Evolutionary conservation across 257 asterid species (phyloP), one percentile per base, ranked within the genome.

Genomic region (Penstemon newberryi): DNA sequence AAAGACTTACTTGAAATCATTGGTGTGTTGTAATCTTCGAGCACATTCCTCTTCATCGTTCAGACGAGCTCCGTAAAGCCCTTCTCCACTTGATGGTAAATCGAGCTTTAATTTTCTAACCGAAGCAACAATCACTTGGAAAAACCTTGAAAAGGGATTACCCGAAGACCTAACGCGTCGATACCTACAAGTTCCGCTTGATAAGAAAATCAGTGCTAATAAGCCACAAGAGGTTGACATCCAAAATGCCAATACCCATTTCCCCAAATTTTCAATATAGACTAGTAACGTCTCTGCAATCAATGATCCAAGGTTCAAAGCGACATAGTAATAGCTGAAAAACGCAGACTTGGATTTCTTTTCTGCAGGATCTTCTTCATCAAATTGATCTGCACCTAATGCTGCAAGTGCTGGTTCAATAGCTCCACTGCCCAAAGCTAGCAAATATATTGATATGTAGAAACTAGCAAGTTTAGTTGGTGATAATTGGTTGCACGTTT

Each of bases 361-460:
- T 79, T 86, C 96, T 59, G 85, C 65, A 4, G 80, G 46, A 67
- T 85, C 95, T 51, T 84, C 95, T 73, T 85, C 95, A 10, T 90
- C 96, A 42, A 89, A 89, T 52, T 87, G 96, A 60, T 90, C 95
- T 9, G 96, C 96, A 12, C 96, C 95, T 49, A 90, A 59, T 13
- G 95, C 84, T 3, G 89, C 96, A 8, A 90, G 85, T 67, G 92
- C 95, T 3, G 96, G 96, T 67, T 90, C 96, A 66, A 87, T 90
- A 38, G 95, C 88, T 25, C 96, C 96, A 69, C 96, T 90, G 51
- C 96, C 96, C 5, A 90, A 82, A 54, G 96, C 95, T 47, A 87
- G 81, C 61, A 90, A 65, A 77, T 87, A 90, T 47, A 85, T 68
- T 1, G 95, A 84, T 50, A 84, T 50, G 53, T 90, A 87, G 81